A percentile compares a stretch with the other conserved stretches of the same genome.
phyloP scores from a whole-genome alignment of 257 asterid genomes.

The Coffea canephora region DNA sequence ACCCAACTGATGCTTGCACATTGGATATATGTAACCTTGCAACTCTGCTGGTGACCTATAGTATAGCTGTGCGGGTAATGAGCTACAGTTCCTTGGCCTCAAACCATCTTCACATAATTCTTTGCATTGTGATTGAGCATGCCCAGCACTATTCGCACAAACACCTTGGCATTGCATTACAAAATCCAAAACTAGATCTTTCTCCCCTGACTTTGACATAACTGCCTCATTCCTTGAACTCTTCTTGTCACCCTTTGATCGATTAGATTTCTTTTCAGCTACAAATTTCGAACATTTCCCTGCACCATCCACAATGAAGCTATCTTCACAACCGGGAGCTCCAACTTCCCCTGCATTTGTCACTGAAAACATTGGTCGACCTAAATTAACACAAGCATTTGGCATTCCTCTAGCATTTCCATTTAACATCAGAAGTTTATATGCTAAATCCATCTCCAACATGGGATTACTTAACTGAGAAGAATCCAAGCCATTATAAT shows the following conservation, averaged over 20 bases:
- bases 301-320: constrained; percentile 17
- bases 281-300: constrained; percentile 17
- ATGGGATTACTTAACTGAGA: constrained; percentile 21
- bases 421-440: constrained; percentile 5
- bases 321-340: constrained; percentile 16
- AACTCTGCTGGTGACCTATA: constrained; percentile 17
- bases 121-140: not conserved
- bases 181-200: constrained; percentile 12
- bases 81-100: not conserved
- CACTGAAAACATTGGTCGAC: constrained; percentile 8
- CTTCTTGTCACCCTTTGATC: constrained; percentile 25
- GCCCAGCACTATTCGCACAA: constrained; percentile 5
- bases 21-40: constrained; percentile 22
- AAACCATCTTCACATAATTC: constrained; percentile 13
- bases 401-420: constrained; percentile 11
- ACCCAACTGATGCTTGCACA: constrained; percentile 43
- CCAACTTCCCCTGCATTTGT: constrained; percentile 9
- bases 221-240: constrained; percentile 12
- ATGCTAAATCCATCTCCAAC: constrained; percentile 13
- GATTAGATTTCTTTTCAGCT: constrained; percentile 20
- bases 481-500: constrained; percentile 10
- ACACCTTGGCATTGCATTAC: constrained; percentile 9
- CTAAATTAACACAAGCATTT: constrained; percentile 6
- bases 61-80: not conserved
- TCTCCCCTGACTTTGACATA: constrained; percentile 12